phyloP scores from a whole-genome alignment of 345 rosid species.

The Euphorbia peplus region DNA sequence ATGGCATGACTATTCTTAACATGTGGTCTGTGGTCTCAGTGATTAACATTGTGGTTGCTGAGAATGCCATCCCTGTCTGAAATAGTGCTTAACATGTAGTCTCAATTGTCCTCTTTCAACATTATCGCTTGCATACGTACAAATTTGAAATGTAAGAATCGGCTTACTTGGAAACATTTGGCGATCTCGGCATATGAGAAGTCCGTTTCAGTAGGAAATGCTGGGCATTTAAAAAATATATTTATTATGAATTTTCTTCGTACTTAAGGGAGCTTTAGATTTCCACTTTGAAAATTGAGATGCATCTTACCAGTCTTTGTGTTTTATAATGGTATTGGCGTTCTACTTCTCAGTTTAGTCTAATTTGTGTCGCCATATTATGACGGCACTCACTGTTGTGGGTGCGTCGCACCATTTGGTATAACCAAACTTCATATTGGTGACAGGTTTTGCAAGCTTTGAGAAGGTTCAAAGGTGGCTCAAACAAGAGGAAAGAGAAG shows the following conservation, averaged over 20 bases:
- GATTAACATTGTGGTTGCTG: neutral
- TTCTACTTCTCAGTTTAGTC: neutral
- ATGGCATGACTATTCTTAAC: neutral
- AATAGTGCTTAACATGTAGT: neutral
- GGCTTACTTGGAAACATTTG: neutral
- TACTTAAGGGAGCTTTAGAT: neutral
- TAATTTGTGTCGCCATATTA: neutral
- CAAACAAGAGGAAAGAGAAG: constrained; percentile 73
- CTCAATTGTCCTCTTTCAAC: neutral
- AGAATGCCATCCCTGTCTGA: neutral
- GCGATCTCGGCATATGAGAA: neutral
- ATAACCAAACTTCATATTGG: constrained; percentile 14
- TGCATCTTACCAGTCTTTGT: neutral
- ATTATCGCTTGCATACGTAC: neutral
- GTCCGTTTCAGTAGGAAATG: neutral
- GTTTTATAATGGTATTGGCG: neutral
- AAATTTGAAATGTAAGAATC: neutral
- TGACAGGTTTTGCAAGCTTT: constrained; percentile 80
- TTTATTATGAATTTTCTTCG: neutral
- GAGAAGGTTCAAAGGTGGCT: constrained; percentile 81
- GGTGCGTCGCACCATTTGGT: neutral
- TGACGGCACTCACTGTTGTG: neutral
- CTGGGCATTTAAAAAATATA: too few species aligned
- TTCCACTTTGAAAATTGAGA: neutral
- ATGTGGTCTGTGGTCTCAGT: neutral